Conservation (phyloP, 345 rosid species). For the Balakata baccata region DNA sequence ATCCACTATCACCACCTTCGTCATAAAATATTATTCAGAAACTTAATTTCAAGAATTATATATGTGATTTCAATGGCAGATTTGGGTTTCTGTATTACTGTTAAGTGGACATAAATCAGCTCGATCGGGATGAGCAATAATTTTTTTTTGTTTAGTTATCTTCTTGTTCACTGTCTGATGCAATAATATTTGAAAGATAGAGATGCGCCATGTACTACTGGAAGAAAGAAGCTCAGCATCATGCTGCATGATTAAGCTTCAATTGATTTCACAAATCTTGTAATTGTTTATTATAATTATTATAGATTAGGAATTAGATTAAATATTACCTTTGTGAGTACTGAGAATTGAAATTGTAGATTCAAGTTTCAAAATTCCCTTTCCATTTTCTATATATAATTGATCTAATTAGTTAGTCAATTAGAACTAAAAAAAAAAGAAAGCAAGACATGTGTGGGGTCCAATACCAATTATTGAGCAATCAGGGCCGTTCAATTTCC, state of each 20-base stretch:
- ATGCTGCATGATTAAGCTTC: too few relatives aligned
- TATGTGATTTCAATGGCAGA: conserved; percentile 1
- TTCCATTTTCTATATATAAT: too few relatives aligned
- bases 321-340: background rate
- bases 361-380: too few relatives aligned
- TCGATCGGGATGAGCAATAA: background rate
- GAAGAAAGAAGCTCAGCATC: too few relatives aligned
- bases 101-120: conserved; percentile 4
- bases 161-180: conserved; percentile 1
- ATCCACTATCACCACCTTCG: background rate
- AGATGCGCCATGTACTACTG: too few relatives aligned
- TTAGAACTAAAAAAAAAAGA: background rate
- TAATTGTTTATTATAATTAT: background rate
- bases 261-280: too few relatives aligned
- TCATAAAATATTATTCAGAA: background rate
- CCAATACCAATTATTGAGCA: conserved; percentile 20
- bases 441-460: conserved; percentile 13
- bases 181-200: background rate
- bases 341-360: background rate
- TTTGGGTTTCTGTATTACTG: conserved; percentile 1
- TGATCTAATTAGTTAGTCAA: background rate
- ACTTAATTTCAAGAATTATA: background rate
- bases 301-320: background rate
- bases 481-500: conserved; percentile 34
- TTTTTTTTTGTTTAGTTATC: background rate